Base-by-base conservation (phyloP, 2,329 filamentous ascomycete genomes). In the Madurella mycetomatis region DNA sequence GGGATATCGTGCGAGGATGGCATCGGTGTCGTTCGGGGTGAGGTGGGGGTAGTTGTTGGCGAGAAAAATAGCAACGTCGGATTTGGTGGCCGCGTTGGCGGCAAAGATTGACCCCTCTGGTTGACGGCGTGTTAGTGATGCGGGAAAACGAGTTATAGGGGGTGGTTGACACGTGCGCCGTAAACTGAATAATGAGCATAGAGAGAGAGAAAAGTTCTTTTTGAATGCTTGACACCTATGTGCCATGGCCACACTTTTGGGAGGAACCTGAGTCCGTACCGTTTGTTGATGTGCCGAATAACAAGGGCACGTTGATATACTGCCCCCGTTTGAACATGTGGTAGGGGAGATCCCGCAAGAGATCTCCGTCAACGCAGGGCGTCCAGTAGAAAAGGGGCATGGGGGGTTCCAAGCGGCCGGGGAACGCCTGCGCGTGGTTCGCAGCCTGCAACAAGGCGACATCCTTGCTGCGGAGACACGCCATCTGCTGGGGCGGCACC, bases 351-450 rank as follows among this genome's bases (percentile, higher is more conserved):
- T 77, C 75, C 4, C 57, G 63, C 12, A 80, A 60, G 9, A 80
- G 62, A 5, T 71, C 70, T 8, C 75, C 78, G 53, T 81, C 78
- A 5, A 79, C 65, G 47, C 73, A 76, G 0, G 78, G 78, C 2
- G 74, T 72, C 74, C 74, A 81, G 67, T 78, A 79, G 61, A 79
- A 81, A 0, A 72, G 64, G 0, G 77, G 68, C 5, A 62, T 39
- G 0, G 65, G 70, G 1, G 59, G 53, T 9, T 57, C 61, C 2
- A 61, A 56, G 4, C 70, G 66, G 2, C 72, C 72, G 0, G 72
- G 70, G 37, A 77, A 79, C 1, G 72, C 63, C 1, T 65, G 69
- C 9, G 70, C 69, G 15, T 64, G 53, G 61, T 79, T 79, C 52
- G 67, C 69, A 11, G 58, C 57, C 62, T 79, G 76, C 3, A 80